phyloP scores from a whole-genome alignment of 2,329 filamentous ascomycete species.

The Xylariaceae sp. region DNA sequence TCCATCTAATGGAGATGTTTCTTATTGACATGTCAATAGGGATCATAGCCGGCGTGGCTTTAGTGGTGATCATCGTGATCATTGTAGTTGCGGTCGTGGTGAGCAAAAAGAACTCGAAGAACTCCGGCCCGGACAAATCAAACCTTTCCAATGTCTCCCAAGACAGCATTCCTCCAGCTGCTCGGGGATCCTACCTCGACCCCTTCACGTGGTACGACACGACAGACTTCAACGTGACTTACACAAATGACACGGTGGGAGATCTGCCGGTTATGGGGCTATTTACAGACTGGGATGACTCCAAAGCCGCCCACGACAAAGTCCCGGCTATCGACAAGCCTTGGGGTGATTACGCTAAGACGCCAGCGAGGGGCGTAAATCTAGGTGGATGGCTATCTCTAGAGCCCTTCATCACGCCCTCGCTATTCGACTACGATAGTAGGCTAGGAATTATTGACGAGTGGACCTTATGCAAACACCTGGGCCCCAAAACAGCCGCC shows the following conservation, averaged over 20 bases:
- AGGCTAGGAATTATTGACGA: conserved; percentile 78
- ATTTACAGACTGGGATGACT: conserved; percentile 84
- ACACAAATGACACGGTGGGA: conserved; percentile 82
- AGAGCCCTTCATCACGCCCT: conserved; percentile 95
- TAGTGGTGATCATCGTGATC: conserved; percentile 65
- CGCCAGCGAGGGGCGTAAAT: conserved; percentile 87
- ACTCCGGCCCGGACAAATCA: conserved; percentile 41
- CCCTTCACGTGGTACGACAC: conserved; percentile 93
- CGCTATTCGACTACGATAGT: conserved; percentile 74
- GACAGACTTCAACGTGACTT: conserved; percentile 89
- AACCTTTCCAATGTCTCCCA: conserved; percentile 57
- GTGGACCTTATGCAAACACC: conserved; percentile 72
- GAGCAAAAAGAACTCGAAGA: conserved; percentile 59
- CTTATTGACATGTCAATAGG: conserved; percentile 44
- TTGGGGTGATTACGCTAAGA: conserved; percentile 77
- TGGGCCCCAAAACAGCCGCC: conserved; percentile 67
- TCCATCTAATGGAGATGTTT: conserved; percentile 7
- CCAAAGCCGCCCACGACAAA: conserved; percentile 72
- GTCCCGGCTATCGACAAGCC: conserved; percentile 75
- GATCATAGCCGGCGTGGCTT: conserved; percentile 57
- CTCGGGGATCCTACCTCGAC: conserved; percentile 77
- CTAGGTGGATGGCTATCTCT: conserved; percentile 91
- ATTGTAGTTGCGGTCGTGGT: conserved; percentile 69
- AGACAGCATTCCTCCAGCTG: conserved; percentile 63
- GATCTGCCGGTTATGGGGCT: conserved; percentile 91